These are phyloP conservation scores for Rhizopogon vulgaris DNA, from an alignment of 768 basidiomycete genomes.

Conservation along the genomic window DNA sequence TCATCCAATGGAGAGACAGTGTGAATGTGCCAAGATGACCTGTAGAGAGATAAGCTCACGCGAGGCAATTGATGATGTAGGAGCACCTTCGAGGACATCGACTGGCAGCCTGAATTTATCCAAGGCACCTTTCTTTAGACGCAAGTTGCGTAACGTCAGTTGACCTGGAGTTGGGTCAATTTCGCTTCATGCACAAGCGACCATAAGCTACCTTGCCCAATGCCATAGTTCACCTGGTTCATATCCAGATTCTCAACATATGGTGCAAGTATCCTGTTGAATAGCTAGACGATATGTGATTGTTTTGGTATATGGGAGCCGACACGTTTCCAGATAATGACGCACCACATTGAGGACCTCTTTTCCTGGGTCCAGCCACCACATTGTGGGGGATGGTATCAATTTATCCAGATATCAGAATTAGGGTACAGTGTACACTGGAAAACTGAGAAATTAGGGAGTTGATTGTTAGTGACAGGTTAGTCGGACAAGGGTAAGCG, in stretches of 20 bases:
- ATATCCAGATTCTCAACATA: conserved; percentile 96
- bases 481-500: not conserved
- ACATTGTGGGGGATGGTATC: conserved; percentile 42
- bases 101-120: conserved; percentile 95
- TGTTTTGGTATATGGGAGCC: not conserved
- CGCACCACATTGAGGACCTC: conserved; percentile 76
- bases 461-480: not conserved
- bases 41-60: conserved; percentile 22
- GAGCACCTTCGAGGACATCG: conserved; percentile 84
- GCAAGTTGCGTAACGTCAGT: conserved; percentile 71
- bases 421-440: not conserved
- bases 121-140: conserved; percentile 86
- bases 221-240: conserved; percentile 91
- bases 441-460: not conserved
- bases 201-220: conserved; percentile 61
- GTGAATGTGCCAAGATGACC: conserved; percentile 85
- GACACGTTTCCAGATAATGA: conserved; percentile 8
- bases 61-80: not conserved
- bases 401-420: not conserved
- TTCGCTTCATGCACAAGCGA: not conserved
- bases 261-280: conserved; percentile 88
- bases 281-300: conserved; percentile 39
- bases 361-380: conserved; percentile 86
- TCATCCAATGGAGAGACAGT: conserved; percentile 84
- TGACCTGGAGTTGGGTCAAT: conserved; percentile 44